Percentiles rank a stretch among this genome's conserved stretches.
These are phyloP conservation scores for Hyaloperonospora brassicae DNA, from an alignment of 352 stramenopile species.

Conservation along the genomic window DNA sequence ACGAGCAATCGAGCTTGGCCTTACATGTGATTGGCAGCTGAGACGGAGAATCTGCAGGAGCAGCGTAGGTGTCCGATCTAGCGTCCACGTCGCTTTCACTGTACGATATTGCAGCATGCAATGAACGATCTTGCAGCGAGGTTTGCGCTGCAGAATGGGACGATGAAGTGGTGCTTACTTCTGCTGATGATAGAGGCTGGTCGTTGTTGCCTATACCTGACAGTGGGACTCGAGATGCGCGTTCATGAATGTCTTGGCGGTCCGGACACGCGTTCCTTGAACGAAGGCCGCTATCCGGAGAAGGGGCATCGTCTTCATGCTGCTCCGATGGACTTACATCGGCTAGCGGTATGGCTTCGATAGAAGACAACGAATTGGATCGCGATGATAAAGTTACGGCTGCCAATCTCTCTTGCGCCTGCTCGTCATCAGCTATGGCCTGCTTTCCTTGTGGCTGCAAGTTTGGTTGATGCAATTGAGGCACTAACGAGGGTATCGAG, in stretches of 20 bases:
- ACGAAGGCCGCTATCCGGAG: not conserved
- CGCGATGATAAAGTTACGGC: conserved; percentile 10
- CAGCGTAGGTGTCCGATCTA: not conserved
- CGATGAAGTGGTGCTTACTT: not conserved
- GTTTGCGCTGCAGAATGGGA: not conserved
- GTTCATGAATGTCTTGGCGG: conserved; percentile 6
- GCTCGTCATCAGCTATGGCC: conserved; percentile 5
- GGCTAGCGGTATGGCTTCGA: conserved; percentile 13
- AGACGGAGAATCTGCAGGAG: not conserved
- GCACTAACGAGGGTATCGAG: conserved; percentile 12
- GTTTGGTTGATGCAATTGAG: conserved; percentile 12
- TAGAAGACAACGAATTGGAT: conserved; percentile 3
- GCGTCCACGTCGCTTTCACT: not conserved
- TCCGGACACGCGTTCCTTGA: conserved; percentile 5
- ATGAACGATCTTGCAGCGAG: not conserved
- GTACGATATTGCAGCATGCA: not conserved
- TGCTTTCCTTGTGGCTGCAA: conserved; percentile 1
- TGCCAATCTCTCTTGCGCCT: conserved; percentile 10
- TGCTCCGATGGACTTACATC: conserved; percentile 14
- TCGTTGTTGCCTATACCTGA: not conserved
- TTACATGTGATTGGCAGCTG: not conserved
- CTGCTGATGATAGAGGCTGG: not conserved
- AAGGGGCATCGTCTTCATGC: not conserved
- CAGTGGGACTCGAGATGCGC: not conserved
- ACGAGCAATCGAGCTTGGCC: not conserved